phyloP scores from a whole-genome alignment of 2,329 filamentous ascomycete genomes.

The Penicillium sp. region DNA sequence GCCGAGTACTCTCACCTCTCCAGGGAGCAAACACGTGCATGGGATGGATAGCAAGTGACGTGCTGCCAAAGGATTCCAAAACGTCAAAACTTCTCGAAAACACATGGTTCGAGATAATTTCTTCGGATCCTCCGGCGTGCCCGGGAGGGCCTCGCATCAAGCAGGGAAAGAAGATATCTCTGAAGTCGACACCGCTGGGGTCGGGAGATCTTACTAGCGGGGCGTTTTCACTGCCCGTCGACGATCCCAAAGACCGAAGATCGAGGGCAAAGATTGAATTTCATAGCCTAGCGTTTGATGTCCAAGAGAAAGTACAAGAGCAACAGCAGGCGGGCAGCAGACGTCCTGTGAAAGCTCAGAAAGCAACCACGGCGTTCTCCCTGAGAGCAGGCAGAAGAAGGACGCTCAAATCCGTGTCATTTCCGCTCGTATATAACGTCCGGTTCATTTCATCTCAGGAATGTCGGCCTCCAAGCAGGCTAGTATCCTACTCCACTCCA shows the following conservation, averaged over 20 bases:
- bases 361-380: constrained; percentile 35
- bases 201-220: constrained; percentile 42
- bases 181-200: constrained; percentile 48
- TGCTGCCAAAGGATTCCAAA: constrained; percentile 43
- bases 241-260: constrained; percentile 26
- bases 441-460: constrained; percentile 61
- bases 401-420: constrained; percentile 30
- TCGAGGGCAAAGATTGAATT: constrained; percentile 26
- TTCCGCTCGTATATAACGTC: constrained; percentile 56
- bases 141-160: constrained; percentile 49
- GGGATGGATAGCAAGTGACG: constrained; percentile 57
- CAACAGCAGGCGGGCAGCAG: constrained; percentile 15
- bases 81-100: constrained; percentile 37
- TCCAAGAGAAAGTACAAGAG: constrained; percentile 18
- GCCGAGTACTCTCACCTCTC: constrained; percentile 55
- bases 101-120: constrained; percentile 57
- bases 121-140: constrained; percentile 34
- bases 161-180: constrained; percentile 44
- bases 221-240: constrained; percentile 46
- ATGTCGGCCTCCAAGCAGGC: constrained; percentile 53
- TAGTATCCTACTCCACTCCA: constrained; percentile 22
- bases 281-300: constrained; percentile 32
- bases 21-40: constrained; percentile 55
- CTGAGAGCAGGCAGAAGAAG: constrained; percentile 21
- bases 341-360: constrained; percentile 26